These are phyloP conservation scores for Plenodomus lindquistii DNA, from an alignment of 2,329 filamentous ascomycete genomes.

Conservation along the genomic window DNA sequence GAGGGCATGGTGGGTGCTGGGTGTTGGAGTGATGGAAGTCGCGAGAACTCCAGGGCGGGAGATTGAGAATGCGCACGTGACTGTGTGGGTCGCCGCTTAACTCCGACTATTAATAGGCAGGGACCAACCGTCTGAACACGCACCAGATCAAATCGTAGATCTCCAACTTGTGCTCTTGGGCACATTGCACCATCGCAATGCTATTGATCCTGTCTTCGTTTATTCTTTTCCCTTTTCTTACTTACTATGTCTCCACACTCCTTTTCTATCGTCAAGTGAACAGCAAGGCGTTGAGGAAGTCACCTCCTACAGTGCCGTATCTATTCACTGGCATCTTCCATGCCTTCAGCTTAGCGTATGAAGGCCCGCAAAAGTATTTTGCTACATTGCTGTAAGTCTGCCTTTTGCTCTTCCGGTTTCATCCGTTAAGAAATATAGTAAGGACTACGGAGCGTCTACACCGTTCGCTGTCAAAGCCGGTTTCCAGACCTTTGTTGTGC, in stretches of 20 bases:
- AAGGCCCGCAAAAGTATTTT: slow-evolving; percentile 27
- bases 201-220: not conserved
- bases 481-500: slow-evolving; percentile 18
- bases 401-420: not conserved
- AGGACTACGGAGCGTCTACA: slow-evolving; percentile 25
- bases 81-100: not conserved
- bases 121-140: not conserved
- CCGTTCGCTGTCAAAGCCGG: slow-evolving; percentile 31
- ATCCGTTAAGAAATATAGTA: slow-evolving; percentile 16
- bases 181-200: not conserved
- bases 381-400: slow-evolving; percentile 26
- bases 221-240: slow-evolving; percentile 20
- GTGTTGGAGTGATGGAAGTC: not conserved
- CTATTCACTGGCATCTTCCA: slow-evolving; percentile 27
- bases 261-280: slow-evolving; percentile 21
- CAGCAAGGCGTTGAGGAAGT: slow-evolving; percentile 11
- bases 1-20: slow-evolving; percentile 60
- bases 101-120: not conserved
- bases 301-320: slow-evolving; percentile 30
- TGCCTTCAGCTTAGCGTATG: slow-evolving; percentile 18
- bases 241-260: slow-evolving; percentile 22
- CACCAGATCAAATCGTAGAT: not conserved
- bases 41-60: not conserved
- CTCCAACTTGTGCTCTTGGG: not conserved
- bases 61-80: not conserved